phyloP scores from a whole-genome alignment of 768 basidiomycete genomes.

The Mycena albidolilacea region DNA sequence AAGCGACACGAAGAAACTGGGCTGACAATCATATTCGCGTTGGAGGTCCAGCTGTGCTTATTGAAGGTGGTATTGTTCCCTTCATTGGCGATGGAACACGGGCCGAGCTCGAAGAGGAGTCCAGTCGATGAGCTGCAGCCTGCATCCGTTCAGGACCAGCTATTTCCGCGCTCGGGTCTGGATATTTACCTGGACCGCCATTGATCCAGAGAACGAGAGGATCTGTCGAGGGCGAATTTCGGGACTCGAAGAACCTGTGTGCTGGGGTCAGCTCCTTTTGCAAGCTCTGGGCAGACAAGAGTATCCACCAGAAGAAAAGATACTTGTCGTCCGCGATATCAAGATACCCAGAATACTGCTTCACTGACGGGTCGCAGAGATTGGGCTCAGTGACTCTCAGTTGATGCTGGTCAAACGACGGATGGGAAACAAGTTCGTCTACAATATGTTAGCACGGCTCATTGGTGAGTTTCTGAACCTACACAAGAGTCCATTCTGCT shows the following conservation, averaged over 20 bases:
- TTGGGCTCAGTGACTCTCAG: slow-evolving; percentile 77
- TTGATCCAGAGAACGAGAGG: slow-evolving; percentile 93
- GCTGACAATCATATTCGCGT: slow-evolving; percentile 74
- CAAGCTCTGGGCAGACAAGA: not conserved
- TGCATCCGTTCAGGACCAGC: not conserved
- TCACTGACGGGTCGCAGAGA: slow-evolving; percentile 85
- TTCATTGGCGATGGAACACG: slow-evolving; percentile 80
- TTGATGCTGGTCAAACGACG: slow-evolving; percentile 63
- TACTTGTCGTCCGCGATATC: slow-evolving; percentile 86
- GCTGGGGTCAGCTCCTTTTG: not conserved
- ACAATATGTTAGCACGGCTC: slow-evolving; percentile 9
- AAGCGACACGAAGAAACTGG: not conserved
- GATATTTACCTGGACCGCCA: slow-evolving; percentile 70
- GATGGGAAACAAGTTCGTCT: slow-evolving; percentile 79
- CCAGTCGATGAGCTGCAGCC: slow-evolving; percentile 81
- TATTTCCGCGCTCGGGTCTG: no score
- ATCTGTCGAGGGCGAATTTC: slow-evolving; percentile 80
- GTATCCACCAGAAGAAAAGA: slow-evolving; percentile 80
- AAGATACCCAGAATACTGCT: slow-evolving; percentile 88
- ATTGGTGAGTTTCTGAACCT: not conserved
- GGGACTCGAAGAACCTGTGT: slow-evolving; percentile 85
- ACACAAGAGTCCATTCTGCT: slow-evolving; percentile 84
- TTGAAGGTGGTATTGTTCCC: slow-evolving; percentile 83
- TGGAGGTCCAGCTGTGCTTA: slow-evolving; percentile 87
- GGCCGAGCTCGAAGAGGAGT: slow-evolving; percentile 93